Base-by-base conservation (phyloP, 306 rosid genomes). In the Delonix regia region DNA sequence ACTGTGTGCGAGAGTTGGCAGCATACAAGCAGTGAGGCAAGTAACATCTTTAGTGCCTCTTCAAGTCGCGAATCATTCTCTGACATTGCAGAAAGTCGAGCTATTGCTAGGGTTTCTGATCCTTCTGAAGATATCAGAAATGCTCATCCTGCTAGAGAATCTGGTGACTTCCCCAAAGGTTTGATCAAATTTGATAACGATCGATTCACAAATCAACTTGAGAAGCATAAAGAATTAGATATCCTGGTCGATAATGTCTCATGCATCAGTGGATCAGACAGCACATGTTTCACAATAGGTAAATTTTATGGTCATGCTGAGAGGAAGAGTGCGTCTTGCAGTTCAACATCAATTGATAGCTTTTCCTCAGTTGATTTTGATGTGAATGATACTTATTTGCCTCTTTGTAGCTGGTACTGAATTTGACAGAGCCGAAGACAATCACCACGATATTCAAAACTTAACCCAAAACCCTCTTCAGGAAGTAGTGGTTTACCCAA, bases 11-110 rank as follows among this genome's bases (percentile, higher is more conserved):
- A 70, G 7, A 28, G 77, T 44, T 10, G 62, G 47, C 39, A 59
- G 51, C 28, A n/a, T 30, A 41, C 61, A 28, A 68, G 70, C 77
- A 76, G 33, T 16, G 77, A 71, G 77, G 55, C 52, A 21, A 76
- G 53, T 57, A 47, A 71, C 48, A 13, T 80, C 15, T 45, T 39
- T 19, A 57, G 44, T 18, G 59, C 28, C 38, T 57, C 45, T 69
- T 69, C 16, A 27, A 53, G 39, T 74, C 71, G 16, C 9, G 34
- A 73, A 56, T 61, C 59, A 2, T 62, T 64, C 49, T 81, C 49
- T 49, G 38, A 70, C 69, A 70, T 61, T 41, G 16, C 76, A 24
- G 18, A 52, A 51, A 39, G 56, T 36, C 51, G 49, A 75, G 59
- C 56, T 71, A 34, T 33, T 11, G 19, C 63, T 39, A 45, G 55